A percentile compares a stretch with the other conserved stretches of the same genome.
Conservation (phyloP, 768 basidiomycete genomes). For the Naganishia randhawae region DNA sequence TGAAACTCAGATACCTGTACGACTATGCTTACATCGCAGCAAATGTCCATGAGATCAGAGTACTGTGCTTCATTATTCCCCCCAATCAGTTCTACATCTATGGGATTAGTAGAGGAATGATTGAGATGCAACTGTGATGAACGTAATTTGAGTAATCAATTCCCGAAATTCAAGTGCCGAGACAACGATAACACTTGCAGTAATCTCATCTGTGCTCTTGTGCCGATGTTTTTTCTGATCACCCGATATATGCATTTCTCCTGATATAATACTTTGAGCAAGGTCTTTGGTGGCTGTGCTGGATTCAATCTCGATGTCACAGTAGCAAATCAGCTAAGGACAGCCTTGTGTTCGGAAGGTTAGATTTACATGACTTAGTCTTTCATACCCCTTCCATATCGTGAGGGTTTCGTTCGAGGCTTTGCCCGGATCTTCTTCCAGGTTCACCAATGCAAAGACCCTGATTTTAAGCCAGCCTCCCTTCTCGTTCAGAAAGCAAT, state of each 20-base stretch:
- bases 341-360: background rate
- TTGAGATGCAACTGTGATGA: constrained; percentile 11
- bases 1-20: background rate
- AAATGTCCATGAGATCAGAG: constrained; percentile 5
- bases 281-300: background rate
- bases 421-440: background rate
- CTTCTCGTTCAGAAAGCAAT: constrained; percentile 18
- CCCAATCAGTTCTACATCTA: background rate
- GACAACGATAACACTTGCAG: background rate
- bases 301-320: background rate
- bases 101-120: background rate
- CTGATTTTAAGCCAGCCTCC: constrained; percentile 23
- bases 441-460: constrained; percentile 12
- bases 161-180: background rate
- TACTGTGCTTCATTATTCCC: background rate
- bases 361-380: constrained; percentile 10
- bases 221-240: background rate
- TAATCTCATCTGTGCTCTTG: background rate
- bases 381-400: constrained; percentile 26
- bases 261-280: constrained; percentile 1
- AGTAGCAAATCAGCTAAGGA: background rate
- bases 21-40: background rate
- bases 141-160: background rate
- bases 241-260: constrained; percentile 15
- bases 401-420: background rate